These are phyloP conservation scores for Tuctoria greenei DNA, from an alignment of 176 grass and related monocot species.

Conservation along the genomic window DNA sequence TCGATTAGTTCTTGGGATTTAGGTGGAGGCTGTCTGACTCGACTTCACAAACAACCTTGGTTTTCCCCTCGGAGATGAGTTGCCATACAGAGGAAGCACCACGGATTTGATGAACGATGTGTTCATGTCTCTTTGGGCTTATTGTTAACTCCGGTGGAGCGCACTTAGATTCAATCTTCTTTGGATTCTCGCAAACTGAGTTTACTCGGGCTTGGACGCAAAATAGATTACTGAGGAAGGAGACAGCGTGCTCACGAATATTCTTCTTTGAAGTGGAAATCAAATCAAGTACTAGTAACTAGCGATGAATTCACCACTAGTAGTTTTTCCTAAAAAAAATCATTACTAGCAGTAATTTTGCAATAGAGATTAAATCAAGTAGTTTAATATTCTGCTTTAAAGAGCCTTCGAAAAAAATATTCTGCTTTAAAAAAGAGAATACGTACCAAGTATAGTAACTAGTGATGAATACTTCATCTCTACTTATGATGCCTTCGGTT, in stretches of 20 bases:
- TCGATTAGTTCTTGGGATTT: not conserved
- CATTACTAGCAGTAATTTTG: too few species aligned
- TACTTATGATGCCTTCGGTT: constrained; percentile 2
- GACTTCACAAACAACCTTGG: not conserved
- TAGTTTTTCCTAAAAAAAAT: too few species aligned
- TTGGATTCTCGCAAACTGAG: too few species aligned
- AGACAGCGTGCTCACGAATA: not conserved
- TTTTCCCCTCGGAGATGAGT: not conserved
- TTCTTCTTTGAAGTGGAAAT: too few species aligned
- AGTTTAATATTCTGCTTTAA: too few species aligned
- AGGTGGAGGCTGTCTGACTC: not conserved
- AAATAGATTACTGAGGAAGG: too few species aligned
- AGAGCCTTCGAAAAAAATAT: too few species aligned
- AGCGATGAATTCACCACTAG: not conserved
- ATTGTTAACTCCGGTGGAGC: not conserved
- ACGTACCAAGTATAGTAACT: too few species aligned
- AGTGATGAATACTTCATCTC: too few species aligned
- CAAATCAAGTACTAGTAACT: constrained; percentile 5
- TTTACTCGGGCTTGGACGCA: too few species aligned
- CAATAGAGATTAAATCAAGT: too few species aligned
- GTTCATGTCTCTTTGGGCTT: not conserved
- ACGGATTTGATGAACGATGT: not conserved
- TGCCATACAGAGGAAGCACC: not conserved
- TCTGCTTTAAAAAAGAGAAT: too few species aligned
- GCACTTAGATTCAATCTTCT: not conserved